Percentiles rank a stretch among this genome's conserved stretches.
Conservation (phyloP, 352 stramenopile species). For the Globisporangium splendens region DNA sequence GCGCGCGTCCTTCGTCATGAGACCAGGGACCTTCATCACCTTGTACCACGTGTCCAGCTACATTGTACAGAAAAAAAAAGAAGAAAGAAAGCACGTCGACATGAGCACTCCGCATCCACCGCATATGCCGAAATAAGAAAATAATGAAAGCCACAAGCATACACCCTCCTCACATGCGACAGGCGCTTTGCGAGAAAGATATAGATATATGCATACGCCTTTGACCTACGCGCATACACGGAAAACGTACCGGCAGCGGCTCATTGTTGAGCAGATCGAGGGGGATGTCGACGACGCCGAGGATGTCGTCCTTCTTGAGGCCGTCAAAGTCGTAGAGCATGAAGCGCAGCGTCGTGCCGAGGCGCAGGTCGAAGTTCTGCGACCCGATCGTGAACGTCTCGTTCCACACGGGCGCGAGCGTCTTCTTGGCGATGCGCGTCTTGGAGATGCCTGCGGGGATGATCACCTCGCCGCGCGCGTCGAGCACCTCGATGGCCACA, state of each 20-base stretch:
- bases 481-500: constrained; percentile 49
- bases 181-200: too few relatives aligned
- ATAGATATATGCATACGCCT: neutral
- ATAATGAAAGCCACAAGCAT: too few relatives aligned
- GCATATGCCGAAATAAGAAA: too few relatives aligned
- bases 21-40: constrained; percentile 33
- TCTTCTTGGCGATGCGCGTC: constrained; percentile 46
- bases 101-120: neutral
- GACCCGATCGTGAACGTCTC: constrained; percentile 44
- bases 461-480: constrained; percentile 41
- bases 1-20: constrained; percentile 52
- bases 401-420: constrained; percentile 48
- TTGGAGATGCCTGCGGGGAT: constrained; percentile 35
- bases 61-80: neutral
- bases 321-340: constrained; percentile 57
- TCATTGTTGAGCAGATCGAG: constrained; percentile 38
- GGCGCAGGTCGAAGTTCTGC: constrained; percentile 46
- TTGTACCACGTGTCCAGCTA: constrained; percentile 43
- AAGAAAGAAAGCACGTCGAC: neutral
- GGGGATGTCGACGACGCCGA: constrained; percentile 69
- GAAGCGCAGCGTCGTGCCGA: constrained; percentile 59
- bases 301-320: constrained; percentile 52
- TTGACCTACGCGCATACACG: neutral
- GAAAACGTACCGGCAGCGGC: constrained; percentile 12
- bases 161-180: too few relatives aligned